These are phyloP conservation scores for Saccharomyces mikatae DNA, from an alignment of 805 yeast genomes.

Conservation along the genomic window DNA sequence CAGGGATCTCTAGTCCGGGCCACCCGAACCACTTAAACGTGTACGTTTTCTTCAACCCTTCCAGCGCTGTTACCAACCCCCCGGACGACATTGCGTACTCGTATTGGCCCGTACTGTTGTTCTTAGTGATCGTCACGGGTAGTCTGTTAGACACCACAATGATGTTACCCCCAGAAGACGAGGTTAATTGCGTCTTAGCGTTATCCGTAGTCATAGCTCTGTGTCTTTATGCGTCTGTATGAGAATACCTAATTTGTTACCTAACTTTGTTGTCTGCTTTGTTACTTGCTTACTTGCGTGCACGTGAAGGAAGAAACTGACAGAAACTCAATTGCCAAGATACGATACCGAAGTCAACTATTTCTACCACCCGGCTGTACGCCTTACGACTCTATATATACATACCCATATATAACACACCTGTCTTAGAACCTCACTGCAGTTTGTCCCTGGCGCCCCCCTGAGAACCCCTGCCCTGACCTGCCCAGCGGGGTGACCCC, in stretches of 20 bases:
- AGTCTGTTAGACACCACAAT: conserved; percentile 89
- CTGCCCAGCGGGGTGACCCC: background rate
- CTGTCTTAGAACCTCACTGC: background rate
- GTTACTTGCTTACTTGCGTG: background rate
- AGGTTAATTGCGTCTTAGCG: background rate
- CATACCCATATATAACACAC: background rate
- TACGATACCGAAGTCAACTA: background rate
- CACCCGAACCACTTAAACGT: conserved; percentile 97
- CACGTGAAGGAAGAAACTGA: background rate
- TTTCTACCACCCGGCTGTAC: background rate
- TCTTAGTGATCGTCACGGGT: conserved; percentile 82
- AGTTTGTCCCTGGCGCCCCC: background rate
- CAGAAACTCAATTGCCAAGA: background rate
- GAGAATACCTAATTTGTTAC: background rate
- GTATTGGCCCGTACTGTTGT: conserved; percentile 50
- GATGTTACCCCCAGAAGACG: conserved; percentile 47
- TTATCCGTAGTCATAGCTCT: background rate
- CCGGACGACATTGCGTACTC: conserved; percentile 92
- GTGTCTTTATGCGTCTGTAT: background rate
- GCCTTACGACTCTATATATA: background rate
- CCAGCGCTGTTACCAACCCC: conserved; percentile 91
- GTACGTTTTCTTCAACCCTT: conserved; percentile 75
- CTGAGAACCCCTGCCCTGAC: background rate
- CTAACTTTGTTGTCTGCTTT: background rate
- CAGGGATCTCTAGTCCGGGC: conserved; percentile 90